Evolutionary conservation across 345 rosid genomes (phyloP), one percentile per base, ranked within the genome.

Genomic region (Linum lewisii): DNA sequence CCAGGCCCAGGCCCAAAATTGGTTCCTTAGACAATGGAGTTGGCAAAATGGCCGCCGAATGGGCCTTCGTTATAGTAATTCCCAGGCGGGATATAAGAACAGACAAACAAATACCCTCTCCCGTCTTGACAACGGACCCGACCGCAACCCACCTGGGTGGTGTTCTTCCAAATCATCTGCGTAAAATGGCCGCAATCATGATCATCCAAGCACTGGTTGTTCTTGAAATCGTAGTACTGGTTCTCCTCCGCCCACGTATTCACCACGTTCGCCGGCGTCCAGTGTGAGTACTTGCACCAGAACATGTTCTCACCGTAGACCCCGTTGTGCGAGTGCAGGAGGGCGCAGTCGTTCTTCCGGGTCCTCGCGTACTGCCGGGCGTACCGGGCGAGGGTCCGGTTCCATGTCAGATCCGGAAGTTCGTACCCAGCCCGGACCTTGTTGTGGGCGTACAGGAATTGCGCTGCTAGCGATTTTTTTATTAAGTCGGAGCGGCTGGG

Each of bases 301-400:
- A 84, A 78, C 42, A 84, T 42, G 74, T 80, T 84, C 68, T 84
- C 90, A 0, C 90, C 90, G 1, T 51, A 80, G 0, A 81, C 83
- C 10, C 77, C 78, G 2, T 61, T n/a, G 5, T 61, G 38, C 1
- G 78, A 78, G 60, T 82, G 90, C 26, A 65, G 0, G 51, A 84
- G 51, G 36, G 24, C 26, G 70, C 85, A 84, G 54, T 82, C 83
- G 0, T 20, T 6, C 5, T 23, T 32, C n/a, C 78, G 79, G 42
- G 62, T 16, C 1, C 29, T 49, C 1, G 82, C 85, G 80, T 78
- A 78, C 8, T 58, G 24, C 2, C 76, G 68, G 4, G 85, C 75
- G 47, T 68, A 78, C 20, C 63, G 62, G 2, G 79, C 83, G 68
- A 81, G 18, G 1, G 57, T 64, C 7, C 51, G 62, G 57, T 81